A percentile compares a stretch with the other conserved stretches of the same genome.
These are phyloP conservation scores for Chimonanthus praecox DNA, from an alignment of 164 flowering plant species.

Conservation along the genomic window DNA sequence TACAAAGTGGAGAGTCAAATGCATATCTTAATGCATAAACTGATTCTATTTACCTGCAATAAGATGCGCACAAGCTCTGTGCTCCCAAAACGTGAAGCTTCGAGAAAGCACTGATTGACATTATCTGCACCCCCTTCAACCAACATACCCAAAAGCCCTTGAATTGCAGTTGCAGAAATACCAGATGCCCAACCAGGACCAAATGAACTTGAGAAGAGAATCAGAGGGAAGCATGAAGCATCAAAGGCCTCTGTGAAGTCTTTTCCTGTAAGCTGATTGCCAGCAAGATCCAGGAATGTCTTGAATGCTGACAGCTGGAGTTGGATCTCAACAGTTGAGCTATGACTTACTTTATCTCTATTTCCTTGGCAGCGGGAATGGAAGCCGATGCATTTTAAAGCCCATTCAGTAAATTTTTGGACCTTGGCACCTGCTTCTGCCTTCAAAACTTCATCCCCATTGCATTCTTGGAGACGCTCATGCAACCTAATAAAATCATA, in stretches of 20 bases:
- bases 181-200: conserved; percentile 98
- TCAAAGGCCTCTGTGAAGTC: conserved; percentile 97
- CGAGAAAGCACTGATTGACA: conserved; percentile 94
- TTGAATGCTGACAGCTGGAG: conserved; percentile 87
- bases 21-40: neutral
- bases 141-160: conserved; percentile 72
- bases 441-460: conserved; percentile 87
- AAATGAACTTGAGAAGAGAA: conserved; percentile 92
- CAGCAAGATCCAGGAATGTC: conserved; percentile 82
- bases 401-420: conserved; percentile 97
- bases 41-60: conserved; percentile 55
- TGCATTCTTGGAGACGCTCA: conserved; percentile 91
- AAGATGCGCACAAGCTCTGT: conserved; percentile 93
- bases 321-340: conserved; percentile 71
- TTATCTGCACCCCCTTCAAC: conserved; percentile 98
- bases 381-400: conserved; percentile 87
- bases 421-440: conserved; percentile 96
- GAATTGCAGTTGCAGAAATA: conserved; percentile 77
- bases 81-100: conserved; percentile 96
- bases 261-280: conserved; percentile 84
- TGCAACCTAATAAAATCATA: conserved; percentile 56
- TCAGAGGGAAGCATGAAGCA: conserved; percentile 96
- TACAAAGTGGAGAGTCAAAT: neutral
- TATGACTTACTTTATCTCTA: conserved; percentile 47
- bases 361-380: conserved; percentile 79